Evolutionary conservation across 495 filamentous ascomycete genomes (phyloP).

Genomic region (Tuber indicum): DNA sequence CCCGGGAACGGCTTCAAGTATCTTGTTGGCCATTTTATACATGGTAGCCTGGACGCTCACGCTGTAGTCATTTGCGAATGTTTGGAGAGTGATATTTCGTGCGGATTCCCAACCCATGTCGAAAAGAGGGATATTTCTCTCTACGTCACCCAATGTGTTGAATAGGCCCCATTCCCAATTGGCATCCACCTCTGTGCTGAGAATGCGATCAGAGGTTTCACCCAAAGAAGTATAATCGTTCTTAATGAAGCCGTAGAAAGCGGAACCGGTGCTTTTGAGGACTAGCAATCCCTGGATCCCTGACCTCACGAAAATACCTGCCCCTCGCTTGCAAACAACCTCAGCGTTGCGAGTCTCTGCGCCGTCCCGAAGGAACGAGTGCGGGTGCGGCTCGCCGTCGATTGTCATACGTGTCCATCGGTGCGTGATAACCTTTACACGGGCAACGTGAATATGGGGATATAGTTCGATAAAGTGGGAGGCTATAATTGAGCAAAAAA

Average conservation of each 20-base stretch:
- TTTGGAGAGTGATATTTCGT: conserved; percentile 75
- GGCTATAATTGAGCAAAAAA: conserved; percentile 76
- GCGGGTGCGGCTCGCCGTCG: conserved; percentile 88
- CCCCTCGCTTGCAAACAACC: conserved; percentile 45
- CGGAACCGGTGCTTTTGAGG: conserved; percentile 94
- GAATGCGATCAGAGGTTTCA: conserved; percentile 89
- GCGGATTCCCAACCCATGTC: conserved; percentile 70
- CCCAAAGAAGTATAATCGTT: conserved; percentile 87
- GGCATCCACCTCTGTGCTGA: conserved; percentile 84
- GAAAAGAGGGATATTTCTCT: conserved; percentile 58
- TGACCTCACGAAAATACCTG: conserved; percentile 64
- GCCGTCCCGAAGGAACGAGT: conserved; percentile 88
- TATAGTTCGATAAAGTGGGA: conserved; percentile 85
- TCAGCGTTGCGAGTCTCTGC: conserved; percentile 75
- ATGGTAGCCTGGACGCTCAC: conserved; percentile 94
- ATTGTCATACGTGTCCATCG: conserved; percentile 86
- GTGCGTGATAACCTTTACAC: conserved; percentile 75
- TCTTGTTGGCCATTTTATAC: conserved; percentile 95
- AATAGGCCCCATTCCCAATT: conserved; percentile 79
- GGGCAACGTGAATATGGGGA: conserved; percentile 72
- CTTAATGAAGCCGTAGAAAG: conserved; percentile 86
- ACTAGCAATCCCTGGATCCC: conserved; percentile 71
- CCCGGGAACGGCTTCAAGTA: conserved; percentile 66
- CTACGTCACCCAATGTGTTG: conserved; percentile 59
- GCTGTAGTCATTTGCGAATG: conserved; percentile 84